phyloP scores from a whole-genome alignment of 805 yeast genomes.

The Pichia thaimueangensis region DNA sequence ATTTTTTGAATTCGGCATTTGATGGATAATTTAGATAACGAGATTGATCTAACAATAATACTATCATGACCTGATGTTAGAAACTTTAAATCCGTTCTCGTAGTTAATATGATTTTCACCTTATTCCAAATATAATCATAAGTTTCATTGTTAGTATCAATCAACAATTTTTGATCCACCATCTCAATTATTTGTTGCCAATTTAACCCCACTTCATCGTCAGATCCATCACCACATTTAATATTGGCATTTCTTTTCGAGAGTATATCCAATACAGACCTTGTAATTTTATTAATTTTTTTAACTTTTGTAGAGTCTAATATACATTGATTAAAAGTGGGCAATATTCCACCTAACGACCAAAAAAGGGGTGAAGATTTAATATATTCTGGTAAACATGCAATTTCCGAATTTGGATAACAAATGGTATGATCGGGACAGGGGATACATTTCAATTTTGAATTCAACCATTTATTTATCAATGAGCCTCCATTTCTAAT shows the following conservation, averaged over 20 bases:
- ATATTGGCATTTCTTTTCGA: constrained; percentile 65
- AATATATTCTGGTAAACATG: constrained; percentile 68
- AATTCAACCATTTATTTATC: constrained; percentile 35
- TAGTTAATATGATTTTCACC: constrained; percentile 9
- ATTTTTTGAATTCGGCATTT: constrained; percentile 25
- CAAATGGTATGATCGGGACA: constrained; percentile 86
- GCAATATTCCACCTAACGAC: constrained; percentile 46
- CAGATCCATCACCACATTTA: constrained; percentile 29
- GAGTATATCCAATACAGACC: constrained; percentile 58
- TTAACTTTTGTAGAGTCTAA: constrained; percentile 73
- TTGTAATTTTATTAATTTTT: constrained; percentile 59
- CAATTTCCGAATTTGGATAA: constrained; percentile 50
- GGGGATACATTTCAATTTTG: constrained; percentile 61
- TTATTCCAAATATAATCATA: constrained; percentile 26
- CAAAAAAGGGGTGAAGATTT: constrained; percentile 48
- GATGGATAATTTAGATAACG: constrained; percentile 24
- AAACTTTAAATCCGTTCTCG: constrained; percentile 8
- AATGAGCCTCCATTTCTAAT: constrained; percentile 24
- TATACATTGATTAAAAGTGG: constrained; percentile 60
- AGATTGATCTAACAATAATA: constrained; percentile 19
- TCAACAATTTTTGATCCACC: constrained; percentile 46
- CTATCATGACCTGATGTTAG: not conserved
- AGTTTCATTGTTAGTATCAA: constrained; percentile 14
- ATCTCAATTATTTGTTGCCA: constrained; percentile 57
- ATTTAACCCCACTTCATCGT: constrained; percentile 34